Base-by-base conservation (phyloP, 495 filamentous ascomycete species). In the Oidiodendron maius region DNA sequence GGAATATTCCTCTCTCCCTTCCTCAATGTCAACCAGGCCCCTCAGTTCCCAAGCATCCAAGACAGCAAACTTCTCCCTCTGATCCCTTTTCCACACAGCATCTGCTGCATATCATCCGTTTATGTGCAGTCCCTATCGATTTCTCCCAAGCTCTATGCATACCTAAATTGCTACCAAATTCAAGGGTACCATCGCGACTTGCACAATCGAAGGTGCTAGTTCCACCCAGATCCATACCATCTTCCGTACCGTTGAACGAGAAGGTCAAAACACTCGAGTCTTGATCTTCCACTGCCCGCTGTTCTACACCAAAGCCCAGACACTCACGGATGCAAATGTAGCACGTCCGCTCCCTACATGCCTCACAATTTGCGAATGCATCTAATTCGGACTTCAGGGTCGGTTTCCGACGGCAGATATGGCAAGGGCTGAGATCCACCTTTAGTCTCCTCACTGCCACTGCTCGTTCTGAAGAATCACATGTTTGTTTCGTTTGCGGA, bases 301-400 rank as follows among this genome's bases (percentile, higher is more conserved):
- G 24, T 25, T n/a, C 46, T 15, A 23, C 13, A 2, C 21, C 25
- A 17, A n/a, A 32, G 9, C 49, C 59, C 45, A 70, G 64, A 50
- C 75, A 78, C 42, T 72, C 64, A 32, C 75, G 63, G 15, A 78
- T 62, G 60, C 74, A 78, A 38, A 78, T 70, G 47, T 68, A 76
- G 51, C 75, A 78, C 13, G 70, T 69, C 25, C 75, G 60, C 28
- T 70, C 46, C 13, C 59, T 62, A 46, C 75, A 78, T 4, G 71
- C 48, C 48, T 72, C 67, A 52, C 74, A 78, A 44, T 77, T 66
- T 18, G 72, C 65, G 54, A 70, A 77, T 1, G 71, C 66, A 44
- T 77, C 70, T 2, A 78, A 61, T 22, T 75, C 63, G 38, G 66
- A 59, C 20, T 64, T 66, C 3, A 66, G 69, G 4, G 69, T 73